A percentile compares a stretch with the other conserved stretches of the same genome.
phyloP scores from a whole-genome alignment of 192 early-diverging fungal genomes.

The Entrophospora sp. region DNA sequence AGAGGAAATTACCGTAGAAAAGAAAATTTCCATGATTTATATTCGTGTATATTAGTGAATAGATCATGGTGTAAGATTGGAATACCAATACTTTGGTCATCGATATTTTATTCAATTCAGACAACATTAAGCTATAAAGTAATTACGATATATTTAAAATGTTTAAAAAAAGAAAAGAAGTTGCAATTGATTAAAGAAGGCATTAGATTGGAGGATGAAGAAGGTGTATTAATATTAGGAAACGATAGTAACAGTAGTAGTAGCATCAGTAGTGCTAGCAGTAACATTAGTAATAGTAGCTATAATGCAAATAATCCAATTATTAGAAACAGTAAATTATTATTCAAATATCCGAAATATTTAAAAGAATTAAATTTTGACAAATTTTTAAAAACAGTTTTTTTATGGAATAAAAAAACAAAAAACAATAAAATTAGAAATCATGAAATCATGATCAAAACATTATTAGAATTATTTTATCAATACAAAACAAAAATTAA shows the following conservation, averaged over 20 bases:
- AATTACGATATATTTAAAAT: background rate
- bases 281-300: no score
- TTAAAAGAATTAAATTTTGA: conserved; percentile 9
- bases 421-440: no score
- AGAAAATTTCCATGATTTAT: background rate
- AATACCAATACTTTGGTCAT: background rate
- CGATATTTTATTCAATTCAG: background rate
- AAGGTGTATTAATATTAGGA: no score
- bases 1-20: background rate
- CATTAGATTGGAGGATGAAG: background rate
- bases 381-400: background rate
- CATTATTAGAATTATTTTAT: conserved; percentile 1
- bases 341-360: background rate
- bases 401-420: background rate
- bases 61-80: background rate
- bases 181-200: background rate
- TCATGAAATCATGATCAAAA: background rate
- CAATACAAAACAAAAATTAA: background rate
- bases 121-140: background rate
- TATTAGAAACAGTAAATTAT: background rate
- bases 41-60: background rate
- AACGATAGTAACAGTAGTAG: no score
- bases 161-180: background rate
- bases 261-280: no score
- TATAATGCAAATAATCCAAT: background rate